These are phyloP conservation scores for Strigomonas galati DNA, from an alignment of 208 protist genomes.

Conservation along the genomic window DNA sequence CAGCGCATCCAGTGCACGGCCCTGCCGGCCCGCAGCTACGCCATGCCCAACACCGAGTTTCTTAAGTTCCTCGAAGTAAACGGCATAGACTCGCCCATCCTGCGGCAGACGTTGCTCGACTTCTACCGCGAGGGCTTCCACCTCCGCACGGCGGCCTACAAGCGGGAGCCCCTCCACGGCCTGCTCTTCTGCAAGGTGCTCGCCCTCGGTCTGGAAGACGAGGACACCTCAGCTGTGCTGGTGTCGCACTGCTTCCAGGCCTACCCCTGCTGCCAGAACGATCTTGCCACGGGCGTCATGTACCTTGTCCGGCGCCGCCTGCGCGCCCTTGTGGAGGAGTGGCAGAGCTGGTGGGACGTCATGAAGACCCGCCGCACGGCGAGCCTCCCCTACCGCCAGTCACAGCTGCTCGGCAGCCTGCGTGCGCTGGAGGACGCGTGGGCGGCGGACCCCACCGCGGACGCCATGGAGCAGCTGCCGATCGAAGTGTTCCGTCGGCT, in stretches of 20 bases:
- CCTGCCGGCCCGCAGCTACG: slow-evolving; percentile 36
- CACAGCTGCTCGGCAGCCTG: not conserved
- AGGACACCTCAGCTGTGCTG: slow-evolving; percentile 15
- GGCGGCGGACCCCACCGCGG: not conserved
- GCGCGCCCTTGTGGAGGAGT: not conserved
- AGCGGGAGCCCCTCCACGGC: slow-evolving; percentile 18
- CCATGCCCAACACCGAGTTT: slow-evolving; percentile 24
- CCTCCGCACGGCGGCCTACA: not conserved
- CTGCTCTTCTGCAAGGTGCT: slow-evolving; percentile 41
- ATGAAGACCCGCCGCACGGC: not conserved
- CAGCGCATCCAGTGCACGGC: slow-evolving; percentile 29
- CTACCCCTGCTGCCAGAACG: slow-evolving; percentile 14
- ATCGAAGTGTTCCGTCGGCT: not conserved
- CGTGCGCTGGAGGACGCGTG: not conserved
- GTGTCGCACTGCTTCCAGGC: slow-evolving; percentile 38
- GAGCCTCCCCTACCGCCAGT: not conserved
- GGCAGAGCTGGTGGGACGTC: not conserved
- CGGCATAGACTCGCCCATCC: slow-evolving; percentile 30
- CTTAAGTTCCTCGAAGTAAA: slow-evolving; percentile 25
- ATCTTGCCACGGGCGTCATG: no score
- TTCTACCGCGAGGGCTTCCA: slow-evolving; percentile 20
- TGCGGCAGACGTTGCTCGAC: slow-evolving; percentile 18
- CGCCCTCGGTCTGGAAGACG: slow-evolving; percentile 32
- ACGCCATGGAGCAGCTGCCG: not conserved
- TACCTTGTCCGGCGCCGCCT: not conserved